Evolutionary conservation across 495 filamentous ascomycete genomes (phyloP).

Genomic region (Friedmanniomyces simplex): DNA sequence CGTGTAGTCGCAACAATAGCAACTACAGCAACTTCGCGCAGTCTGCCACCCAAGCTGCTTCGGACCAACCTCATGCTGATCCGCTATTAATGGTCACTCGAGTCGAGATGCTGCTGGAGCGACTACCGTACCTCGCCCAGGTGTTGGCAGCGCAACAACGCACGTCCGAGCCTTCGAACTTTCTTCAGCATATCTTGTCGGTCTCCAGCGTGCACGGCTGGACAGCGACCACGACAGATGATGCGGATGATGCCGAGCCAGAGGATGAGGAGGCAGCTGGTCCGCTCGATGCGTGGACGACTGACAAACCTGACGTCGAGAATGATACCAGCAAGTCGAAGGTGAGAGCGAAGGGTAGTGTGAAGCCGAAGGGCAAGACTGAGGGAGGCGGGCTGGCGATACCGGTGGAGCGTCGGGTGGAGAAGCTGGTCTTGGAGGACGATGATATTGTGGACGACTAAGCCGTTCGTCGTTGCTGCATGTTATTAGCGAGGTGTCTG

Average conservation of each 20-base stretch:
- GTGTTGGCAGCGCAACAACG: conserved; percentile 38
- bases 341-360: conserved; percentile 2
- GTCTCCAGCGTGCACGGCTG: conserved; percentile 58
- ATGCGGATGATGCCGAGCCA: conserved; percentile 37
- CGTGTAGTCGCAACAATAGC: conserved; percentile 21
- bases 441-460: conserved; percentile 92
- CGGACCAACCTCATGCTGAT: not conserved
- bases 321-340: conserved; percentile 1
- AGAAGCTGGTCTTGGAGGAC: conserved; percentile 70
- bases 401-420: conserved; percentile 37
- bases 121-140: conserved; percentile 71
- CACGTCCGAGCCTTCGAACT: conserved; percentile 8
- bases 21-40: conserved; percentile 8
- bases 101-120: conserved; percentile 61
- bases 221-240: conserved; percentile 12
- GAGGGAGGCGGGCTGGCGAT: conserved; percentile 18
- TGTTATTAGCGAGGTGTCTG: too few relatives aligned
- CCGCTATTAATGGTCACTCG: conserved; percentile 34
- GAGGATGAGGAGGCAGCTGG: conserved; percentile 35
- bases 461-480: not conserved
- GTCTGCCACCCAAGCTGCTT: not conserved
- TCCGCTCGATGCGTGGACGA: conserved; percentile 41
- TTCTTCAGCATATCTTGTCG: conserved; percentile 48
- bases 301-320: conserved; percentile 33
- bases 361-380: not conserved